Conservation (phyloP, 805 yeast species). For the Starmerella apicola region DNA sequence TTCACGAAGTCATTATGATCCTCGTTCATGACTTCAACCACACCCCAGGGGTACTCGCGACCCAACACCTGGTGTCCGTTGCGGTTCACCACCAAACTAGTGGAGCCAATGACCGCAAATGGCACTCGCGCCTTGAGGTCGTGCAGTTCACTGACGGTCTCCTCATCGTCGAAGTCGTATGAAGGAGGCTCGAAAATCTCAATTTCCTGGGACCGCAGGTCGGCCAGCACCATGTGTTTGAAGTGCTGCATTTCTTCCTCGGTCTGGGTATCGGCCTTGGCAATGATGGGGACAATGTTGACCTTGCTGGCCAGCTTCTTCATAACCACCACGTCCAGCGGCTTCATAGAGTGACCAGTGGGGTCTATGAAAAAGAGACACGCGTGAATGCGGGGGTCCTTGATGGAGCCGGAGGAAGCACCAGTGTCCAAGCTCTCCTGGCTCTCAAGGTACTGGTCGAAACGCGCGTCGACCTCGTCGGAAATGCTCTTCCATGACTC, state of each 20-base stretch:
- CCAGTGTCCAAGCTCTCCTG: constrained; percentile 59
- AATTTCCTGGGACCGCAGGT: constrained; percentile 62
- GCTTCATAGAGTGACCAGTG: constrained; percentile 83
- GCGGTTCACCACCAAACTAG: constrained; percentile 46
- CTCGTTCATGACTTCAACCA: constrained; percentile 89
- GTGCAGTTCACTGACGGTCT: constrained; percentile 51
- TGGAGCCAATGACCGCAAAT: constrained; percentile 89
- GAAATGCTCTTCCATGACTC: constrained; percentile 83
- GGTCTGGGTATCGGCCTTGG: constrained; percentile 86
- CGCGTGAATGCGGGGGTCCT: constrained; percentile 85
- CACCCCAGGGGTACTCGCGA: constrained; percentile 94
- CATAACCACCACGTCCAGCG: constrained; percentile 82
- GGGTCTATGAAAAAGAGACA: constrained; percentile 91
- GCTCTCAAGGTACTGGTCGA: constrained; percentile 75
- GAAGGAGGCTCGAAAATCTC: constrained; percentile 63
- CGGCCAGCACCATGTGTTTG: constrained; percentile 66
- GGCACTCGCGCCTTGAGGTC: constrained; percentile 66
- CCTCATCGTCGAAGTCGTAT: constrained; percentile 77
- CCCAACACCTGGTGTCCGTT: constrained; percentile 83
- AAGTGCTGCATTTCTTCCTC: constrained; percentile 70
- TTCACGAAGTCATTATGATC: constrained; percentile 83
- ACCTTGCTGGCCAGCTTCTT: constrained; percentile 79
- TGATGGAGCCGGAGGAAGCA: constrained; percentile 26
- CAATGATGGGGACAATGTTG: constrained; percentile 86
- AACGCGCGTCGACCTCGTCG: constrained; percentile 75